Evolutionary conservation across 2,329 filamentous ascomycete genomes (phyloP).

Genomic region (Aspergillus fumigatiaffinis): DNA sequence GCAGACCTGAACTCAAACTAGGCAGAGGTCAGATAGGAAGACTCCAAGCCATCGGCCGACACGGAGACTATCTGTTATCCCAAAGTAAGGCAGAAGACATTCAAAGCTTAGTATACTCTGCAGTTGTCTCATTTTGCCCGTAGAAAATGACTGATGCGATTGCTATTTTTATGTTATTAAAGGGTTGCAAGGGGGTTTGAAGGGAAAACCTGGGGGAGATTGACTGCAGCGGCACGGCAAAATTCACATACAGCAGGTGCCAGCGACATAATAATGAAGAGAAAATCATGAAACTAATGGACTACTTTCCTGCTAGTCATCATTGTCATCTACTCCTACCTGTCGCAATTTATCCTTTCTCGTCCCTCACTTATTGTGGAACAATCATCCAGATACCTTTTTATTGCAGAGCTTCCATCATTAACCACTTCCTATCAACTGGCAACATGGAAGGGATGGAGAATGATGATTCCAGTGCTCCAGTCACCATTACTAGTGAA

Average conservation of each 20-base stretch:
- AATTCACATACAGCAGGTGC: constrained; percentile 9
- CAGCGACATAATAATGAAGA: constrained; percentile 9
- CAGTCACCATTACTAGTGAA: constrained; percentile 7
- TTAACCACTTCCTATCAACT: not conserved
- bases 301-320: not conserved
- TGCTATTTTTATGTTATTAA: not conserved
- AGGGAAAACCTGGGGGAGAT: constrained; percentile 1
- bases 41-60: not conserved
- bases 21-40: not conserved
- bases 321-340: not conserved
- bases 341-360: not conserved
- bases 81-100: not conserved
- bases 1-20: not conserved
- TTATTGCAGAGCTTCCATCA: not conserved
- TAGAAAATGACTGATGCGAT: not conserved
- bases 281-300: constrained; percentile 5
- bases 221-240: constrained; percentile 10
- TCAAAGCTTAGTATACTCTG: not conserved
- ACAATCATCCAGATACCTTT: not conserved
- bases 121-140: not conserved
- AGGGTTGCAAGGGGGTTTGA: constrained; percentile 17
- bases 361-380: not conserved
- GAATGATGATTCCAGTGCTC: constrained; percentile 7
- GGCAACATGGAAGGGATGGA: constrained; percentile 5
- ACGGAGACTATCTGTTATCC: not conserved